Evolutionary conservation across 306 rosid genomes (phyloP).

Genomic region (Sphenostylis stenocarpa): DNA sequence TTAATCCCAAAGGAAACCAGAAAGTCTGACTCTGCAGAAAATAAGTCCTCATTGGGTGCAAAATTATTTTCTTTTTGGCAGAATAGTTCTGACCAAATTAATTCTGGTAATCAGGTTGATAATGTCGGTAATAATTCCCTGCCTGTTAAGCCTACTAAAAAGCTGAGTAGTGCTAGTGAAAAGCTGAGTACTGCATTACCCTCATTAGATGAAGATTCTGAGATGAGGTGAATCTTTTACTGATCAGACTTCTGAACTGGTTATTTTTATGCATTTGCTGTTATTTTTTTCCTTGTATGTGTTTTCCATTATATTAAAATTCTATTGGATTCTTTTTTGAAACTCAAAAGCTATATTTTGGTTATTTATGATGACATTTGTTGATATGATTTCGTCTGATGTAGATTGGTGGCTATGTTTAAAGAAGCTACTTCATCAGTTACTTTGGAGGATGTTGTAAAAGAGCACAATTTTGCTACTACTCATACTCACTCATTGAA

Average conservation of each 20-base stretch:
- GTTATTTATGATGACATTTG: slow-evolving; percentile 23
- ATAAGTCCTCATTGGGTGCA: slow-evolving; percentile 45
- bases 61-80: slow-evolving; percentile 30
- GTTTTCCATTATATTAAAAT: neutral
- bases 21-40: slow-evolving; percentile 37
- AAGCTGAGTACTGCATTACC: slow-evolving; percentile 36
- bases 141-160: slow-evolving; percentile 36
- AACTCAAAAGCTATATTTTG: slow-evolving; percentile 25
- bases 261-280: slow-evolving; percentile 4
- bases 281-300: neutral
- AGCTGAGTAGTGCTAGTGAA: slow-evolving; percentile 33
- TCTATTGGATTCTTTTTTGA: slow-evolving; percentile 22
- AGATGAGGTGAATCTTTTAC: slow-evolving; percentile 59
- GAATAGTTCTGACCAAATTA: slow-evolving; percentile 41
- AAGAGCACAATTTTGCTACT: slow-evolving; percentile 57
- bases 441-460: slow-evolving; percentile 55
- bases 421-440: slow-evolving; percentile 61
- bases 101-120: slow-evolving; percentile 42
- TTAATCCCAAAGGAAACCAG: slow-evolving; percentile 38
- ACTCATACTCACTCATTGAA: slow-evolving; percentile 52
- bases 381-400: slow-evolving; percentile 28
- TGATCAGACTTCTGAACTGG: slow-evolving; percentile 18
- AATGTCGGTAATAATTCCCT: slow-evolving; percentile 36
- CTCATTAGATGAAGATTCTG: slow-evolving; percentile 61
- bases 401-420: slow-evolving; percentile 66